Conservation (phyloP, 306 rosid genomes). For the Casuarina cunninghamiana region DNA sequence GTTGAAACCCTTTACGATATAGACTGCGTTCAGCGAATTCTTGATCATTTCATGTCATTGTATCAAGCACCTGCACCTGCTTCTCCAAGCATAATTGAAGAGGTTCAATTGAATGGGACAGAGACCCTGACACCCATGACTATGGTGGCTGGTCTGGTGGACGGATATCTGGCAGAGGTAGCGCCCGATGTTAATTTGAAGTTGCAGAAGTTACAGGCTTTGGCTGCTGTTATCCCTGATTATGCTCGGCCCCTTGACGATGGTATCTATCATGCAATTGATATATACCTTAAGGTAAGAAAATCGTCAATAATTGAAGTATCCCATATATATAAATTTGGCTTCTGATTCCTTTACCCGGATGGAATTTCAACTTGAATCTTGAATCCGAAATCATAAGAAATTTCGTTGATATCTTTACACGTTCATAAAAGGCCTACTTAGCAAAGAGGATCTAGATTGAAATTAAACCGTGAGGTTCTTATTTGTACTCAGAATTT, state of each 20-base stretch:
- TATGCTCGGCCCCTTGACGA: constrained; percentile 74
- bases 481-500: too few species aligned
- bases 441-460: not conserved
- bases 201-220: constrained; percentile 63
- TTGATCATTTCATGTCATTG: constrained; percentile 69
- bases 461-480: too few species aligned
- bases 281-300: constrained; percentile 82
- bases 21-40: constrained; percentile 86
- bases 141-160: constrained; percentile 75
- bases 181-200: constrained; percentile 85
- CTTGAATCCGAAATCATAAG: not conserved
- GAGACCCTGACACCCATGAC: constrained; percentile 49
- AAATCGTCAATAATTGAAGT: not conserved
- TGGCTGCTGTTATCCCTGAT: constrained; percentile 80
- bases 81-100: constrained; percentile 60
- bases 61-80: constrained; percentile 40
- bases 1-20: constrained; percentile 81
- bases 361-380: not conserved
- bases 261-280: constrained; percentile 83
- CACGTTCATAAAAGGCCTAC: not conserved
- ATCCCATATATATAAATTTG: not conserved
- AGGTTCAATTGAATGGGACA: constrained; percentile 46
- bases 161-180: constrained; percentile 83
- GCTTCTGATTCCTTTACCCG: not conserved
- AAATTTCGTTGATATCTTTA: not conserved